phyloP scores from a whole-genome alignment of 192 early-diverging fungal genomes.

The Podila epigama region DNA sequence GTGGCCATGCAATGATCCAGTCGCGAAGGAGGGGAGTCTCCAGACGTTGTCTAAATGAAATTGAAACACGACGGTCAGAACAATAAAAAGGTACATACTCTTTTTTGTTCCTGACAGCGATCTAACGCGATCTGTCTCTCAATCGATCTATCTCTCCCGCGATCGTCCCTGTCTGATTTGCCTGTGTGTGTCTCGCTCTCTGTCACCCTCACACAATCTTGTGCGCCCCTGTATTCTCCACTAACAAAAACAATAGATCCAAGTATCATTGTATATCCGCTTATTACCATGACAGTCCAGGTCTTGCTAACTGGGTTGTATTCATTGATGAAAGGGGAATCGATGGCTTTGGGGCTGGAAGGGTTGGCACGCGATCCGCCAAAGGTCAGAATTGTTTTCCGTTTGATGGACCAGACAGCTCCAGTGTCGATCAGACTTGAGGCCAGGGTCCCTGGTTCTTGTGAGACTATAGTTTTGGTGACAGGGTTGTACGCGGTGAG shows the following conservation, averaged over 20 bases:
- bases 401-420: slow-evolving; percentile 15
- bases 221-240: not conserved
- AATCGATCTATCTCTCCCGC: no score
- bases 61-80: not conserved
- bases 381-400: slow-evolving; percentile 35
- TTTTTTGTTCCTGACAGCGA: not conserved
- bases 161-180: no score
- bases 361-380: slow-evolving; percentile 34
- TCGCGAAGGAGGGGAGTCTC: not conserved
- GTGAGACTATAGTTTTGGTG: slow-evolving; percentile 7
- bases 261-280: not conserved
- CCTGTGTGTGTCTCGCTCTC: no score
- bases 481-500: slow-evolving; percentile 30
- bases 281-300: slow-evolving; percentile 37
- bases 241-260: no score
- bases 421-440: slow-evolving; percentile 28
- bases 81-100: not conserved
- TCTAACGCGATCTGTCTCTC: no score
- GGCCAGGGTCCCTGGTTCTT: not conserved
- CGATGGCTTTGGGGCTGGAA: not conserved
- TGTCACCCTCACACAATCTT: not conserved
- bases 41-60: not conserved
- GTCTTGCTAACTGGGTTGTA: slow-evolving; percentile 14
- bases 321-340: slow-evolving; percentile 3
- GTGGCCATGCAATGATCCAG: not conserved